Evolutionary conservation across 352 stramenopile species (phyloP).

Genomic region (Phytopythium chamaehyphon): DNA sequence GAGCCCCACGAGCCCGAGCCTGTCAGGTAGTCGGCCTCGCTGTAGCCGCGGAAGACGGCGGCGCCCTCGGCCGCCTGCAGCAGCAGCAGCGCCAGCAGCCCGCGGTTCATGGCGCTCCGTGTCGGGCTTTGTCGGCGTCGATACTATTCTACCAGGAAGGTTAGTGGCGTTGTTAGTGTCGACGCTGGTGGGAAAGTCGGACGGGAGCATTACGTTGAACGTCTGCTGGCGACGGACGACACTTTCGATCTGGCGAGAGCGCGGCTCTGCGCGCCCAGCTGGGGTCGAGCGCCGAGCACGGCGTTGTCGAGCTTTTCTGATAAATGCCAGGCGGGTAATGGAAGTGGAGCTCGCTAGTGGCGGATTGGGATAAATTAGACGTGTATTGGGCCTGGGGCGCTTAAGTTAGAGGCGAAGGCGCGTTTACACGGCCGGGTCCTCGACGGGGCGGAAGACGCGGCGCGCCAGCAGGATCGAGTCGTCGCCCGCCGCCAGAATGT

Average conservation of each 20-base stretch:
- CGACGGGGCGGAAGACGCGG: slow-evolving; percentile 5
- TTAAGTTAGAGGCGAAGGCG: not conserved
- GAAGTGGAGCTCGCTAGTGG: no score
- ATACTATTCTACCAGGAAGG: no score
- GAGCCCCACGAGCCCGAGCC: not conserved
- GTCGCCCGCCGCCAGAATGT: slow-evolving; percentile 7
- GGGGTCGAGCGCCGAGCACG: not conserved
- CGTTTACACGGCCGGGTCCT: not conserved
- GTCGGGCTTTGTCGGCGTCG: no score
- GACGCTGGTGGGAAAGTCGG: no score
- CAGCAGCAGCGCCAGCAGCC: no score
- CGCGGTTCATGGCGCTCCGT: no score
- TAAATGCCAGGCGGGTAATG: no score
- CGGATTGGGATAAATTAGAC: no score
- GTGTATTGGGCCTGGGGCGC: not conserved
- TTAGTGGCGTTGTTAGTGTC: no score
- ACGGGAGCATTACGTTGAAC: no score
- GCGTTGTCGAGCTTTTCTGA: no score
- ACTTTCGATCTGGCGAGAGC: not conserved
- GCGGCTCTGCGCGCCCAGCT: not conserved
- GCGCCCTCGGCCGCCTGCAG: not conserved
- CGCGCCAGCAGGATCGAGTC: slow-evolving; percentile 8
- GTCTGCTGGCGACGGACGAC: not conserved
- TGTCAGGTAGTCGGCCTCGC: not conserved
- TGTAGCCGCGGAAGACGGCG: not conserved